Evolutionary conservation across 768 basidiomycete species (phyloP), one percentile per base, ranked within the genome.

Genomic region (Ephemerocybe angulata): DNA sequence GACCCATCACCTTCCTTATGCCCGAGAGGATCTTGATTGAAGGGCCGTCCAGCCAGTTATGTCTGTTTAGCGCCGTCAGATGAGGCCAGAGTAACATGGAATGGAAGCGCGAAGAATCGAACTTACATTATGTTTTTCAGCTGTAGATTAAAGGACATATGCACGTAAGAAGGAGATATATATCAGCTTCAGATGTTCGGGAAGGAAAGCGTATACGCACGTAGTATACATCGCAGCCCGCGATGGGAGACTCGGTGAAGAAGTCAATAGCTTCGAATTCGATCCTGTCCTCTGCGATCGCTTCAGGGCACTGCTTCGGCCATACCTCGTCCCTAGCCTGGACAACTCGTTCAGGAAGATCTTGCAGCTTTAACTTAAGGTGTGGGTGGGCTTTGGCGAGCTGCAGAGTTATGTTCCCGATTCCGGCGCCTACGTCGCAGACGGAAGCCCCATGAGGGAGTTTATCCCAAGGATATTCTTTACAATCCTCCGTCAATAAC

Each of bases 231-330:
- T 76, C 71, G 38, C 70, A 72, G 15, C 65, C 69, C 12, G 58
- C 57, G 31, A 71, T 65, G 1, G 76, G 74, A 3, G 70, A 46
- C 19, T 72, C 69, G 11, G 59, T 60, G 53, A 78, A 73, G 59
- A 79, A 78, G 53, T 79, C 72, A 27, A 78, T 62, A 0, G 69
- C 54, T 19, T 67, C 52, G 56, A 79, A 76, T n/a, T 67, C 57
- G n/a, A 78, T 65, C 10, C 72, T 62, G 17, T 64, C 52, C 41
- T 70, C 62, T 43, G 61, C 58, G 11, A 77, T 64, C 11, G 70
- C 73, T 40, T 73, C 65, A 1, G 76, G 75, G 43, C 62, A 67
- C 37, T 69, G 63, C 40, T 66, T 60, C 3, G 63, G 63, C 75
- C 75, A 78, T 10, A 72, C 58, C 50, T 70, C 67, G 28, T 67